Percentiles rank a stretch among this genome's conserved stretches.
Evolutionary conservation across 306 rosid genomes (phyloP).

Genomic region (Chamaecrista fasciculata): DNA sequence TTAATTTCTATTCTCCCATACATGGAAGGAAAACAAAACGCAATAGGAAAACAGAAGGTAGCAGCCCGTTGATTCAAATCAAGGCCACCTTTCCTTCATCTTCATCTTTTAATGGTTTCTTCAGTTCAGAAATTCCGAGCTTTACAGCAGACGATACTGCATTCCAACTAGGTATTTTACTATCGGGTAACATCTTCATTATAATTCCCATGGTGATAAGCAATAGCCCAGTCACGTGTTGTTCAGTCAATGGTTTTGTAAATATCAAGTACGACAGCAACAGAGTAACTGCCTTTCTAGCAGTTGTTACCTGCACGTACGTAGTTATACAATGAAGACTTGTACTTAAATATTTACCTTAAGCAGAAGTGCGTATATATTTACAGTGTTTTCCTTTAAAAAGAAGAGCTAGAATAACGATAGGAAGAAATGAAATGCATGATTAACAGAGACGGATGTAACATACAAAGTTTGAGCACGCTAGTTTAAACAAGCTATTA

Average conservation of each 20-base stretch:
- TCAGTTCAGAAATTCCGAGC: constrained; percentile 26
- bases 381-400: no score
- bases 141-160: not conserved
- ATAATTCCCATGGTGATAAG: constrained; percentile 56
- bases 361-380: no score
- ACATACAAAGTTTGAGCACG: not conserved
- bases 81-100: constrained; percentile 35
- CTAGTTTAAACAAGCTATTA: no score
- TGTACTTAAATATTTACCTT: not conserved
- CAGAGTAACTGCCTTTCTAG: constrained; percentile 61
- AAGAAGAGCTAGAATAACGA: not conserved
- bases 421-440: not conserved
- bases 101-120: constrained; percentile 4
- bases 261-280: constrained; percentile 59
- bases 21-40: not conserved
- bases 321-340: not conserved
- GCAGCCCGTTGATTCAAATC: constrained; percentile 38
- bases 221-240: constrained; percentile 53
- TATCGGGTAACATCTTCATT: constrained; percentile 51
- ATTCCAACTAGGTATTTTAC: constrained; percentile 21
- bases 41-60: not conserved
- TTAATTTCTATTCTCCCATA: constrained; percentile 30
- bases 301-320: constrained; percentile 50
- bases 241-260: constrained; percentile 64
- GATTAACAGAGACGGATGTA: not conserved